A percentile compares a stretch with the other conserved stretches of the same genome.
Conservation (phyloP, 1,139 yeast species). For the Scheffersomyces cryptocercus region DNA sequence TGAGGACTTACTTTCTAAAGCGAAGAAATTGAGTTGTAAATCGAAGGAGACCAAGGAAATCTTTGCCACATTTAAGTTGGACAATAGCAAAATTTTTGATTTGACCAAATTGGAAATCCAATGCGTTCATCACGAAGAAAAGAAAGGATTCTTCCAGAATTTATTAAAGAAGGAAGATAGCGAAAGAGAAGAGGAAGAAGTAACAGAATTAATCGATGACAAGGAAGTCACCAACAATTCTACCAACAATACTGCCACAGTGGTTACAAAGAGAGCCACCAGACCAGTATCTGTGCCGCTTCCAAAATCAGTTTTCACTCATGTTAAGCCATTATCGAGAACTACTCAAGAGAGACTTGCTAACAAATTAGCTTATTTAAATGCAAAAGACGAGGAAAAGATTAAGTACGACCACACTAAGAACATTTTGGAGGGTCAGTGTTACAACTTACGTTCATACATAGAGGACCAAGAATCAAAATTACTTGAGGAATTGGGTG, state of each 20-base stretch:
- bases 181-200: slow-evolving; percentile 17
- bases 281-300: slow-evolving; percentile 21
- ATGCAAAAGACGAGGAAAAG: slow-evolving; percentile 48
- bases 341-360: slow-evolving; percentile 36
- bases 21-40: slow-evolving; percentile 46
- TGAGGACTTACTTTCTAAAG: slow-evolving; percentile 33
- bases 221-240: slow-evolving; percentile 15
- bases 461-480: slow-evolving; percentile 51
- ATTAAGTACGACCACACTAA: slow-evolving; percentile 47
- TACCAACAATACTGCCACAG: slow-evolving; percentile 14
- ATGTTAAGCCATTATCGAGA: slow-evolving; percentile 47
- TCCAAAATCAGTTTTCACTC: slow-evolving; percentile 35
- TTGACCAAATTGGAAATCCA: slow-evolving; percentile 42
- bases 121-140: slow-evolving; percentile 28
- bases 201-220: slow-evolving; percentile 6
- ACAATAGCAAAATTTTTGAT: slow-evolving; percentile 52
- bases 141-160: slow-evolving; percentile 28
- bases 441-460: slow-evolving; percentile 57
- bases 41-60: slow-evolving; percentile 33
- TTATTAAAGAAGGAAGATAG: slow-evolving; percentile 23
- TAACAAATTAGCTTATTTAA: slow-evolving; percentile 31
- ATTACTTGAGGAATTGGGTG: slow-evolving; percentile 34
- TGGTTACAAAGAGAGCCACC: slow-evolving; percentile 6
- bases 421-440: slow-evolving; percentile 57
- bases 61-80: slow-evolving; percentile 47